Base-by-base conservation (phyloP, 2,329 filamentous ascomycete genomes). In the Pseudocercospora eumusae region DNA sequence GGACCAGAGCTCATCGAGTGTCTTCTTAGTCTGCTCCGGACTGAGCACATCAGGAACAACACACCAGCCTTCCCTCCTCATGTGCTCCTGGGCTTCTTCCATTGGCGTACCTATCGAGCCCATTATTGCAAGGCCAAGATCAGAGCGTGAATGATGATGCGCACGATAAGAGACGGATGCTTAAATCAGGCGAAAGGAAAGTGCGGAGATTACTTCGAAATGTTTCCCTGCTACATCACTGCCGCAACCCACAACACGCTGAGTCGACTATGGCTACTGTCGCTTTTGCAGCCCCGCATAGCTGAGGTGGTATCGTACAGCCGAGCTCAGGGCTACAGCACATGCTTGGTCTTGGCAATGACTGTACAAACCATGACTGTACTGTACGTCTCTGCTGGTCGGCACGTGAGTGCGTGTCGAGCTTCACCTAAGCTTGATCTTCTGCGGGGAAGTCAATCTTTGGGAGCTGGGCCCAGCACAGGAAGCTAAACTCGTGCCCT, bases 1-100 rank as follows among this genome's bases (percentile, higher is more conserved):
- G n/a, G 33, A 36, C 57, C 61, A 63, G 23, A 63, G 56, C 44
- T 56, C 44, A 13, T 54, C 49, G 13, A 63, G 61, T 23, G 56
- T 23, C 10, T 59, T 55, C 25, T 55, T 50, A 9, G 61, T 59
- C 40, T 64, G 40, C 21, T 59, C 27, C 36, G 13, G n/a, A 42
- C 18, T 59, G 49, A 64, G 62, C 11, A 64, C 52, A 36, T 64
- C 59, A 15, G 62, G 62, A 6, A 64, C 13, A 8, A 64, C 56
- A 23, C 54, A 55, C 62, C 62, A 62, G 40, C 62, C 62, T 52
- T 64, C 52, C 3, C 4, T 21, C 33, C 25, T 54, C 25, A 62
- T 33, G 7, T 50, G 47, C 25, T 62, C 44, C 42, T 56, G 55
- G 8, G 60, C 47, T 54, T 59, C 23, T 23, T 42, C 25, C 15